phyloP scores from a whole-genome alignment of 495 filamentous ascomycete genomes.

The Penicillium tannophilum region DNA sequence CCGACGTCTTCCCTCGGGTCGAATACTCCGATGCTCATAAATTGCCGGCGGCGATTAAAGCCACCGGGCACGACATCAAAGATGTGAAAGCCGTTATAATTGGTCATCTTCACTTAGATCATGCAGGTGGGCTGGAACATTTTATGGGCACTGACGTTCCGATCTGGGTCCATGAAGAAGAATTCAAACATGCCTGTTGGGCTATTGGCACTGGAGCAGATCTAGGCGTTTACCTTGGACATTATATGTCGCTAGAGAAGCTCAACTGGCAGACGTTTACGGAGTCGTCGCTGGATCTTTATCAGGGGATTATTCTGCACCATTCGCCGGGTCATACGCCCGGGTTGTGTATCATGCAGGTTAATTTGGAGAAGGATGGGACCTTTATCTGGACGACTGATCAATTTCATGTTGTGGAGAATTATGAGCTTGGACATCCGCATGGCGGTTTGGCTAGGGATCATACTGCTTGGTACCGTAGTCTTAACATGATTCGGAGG shows the following conservation, averaged over 20 bases:
- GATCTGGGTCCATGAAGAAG: conserved; percentile 56
- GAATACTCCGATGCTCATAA: conserved; percentile 42
- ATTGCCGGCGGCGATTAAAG: conserved; percentile 47
- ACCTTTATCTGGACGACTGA: conserved; percentile 49
- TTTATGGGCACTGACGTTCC: conserved; percentile 51
- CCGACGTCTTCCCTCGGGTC: conserved; percentile 51
- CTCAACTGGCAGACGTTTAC: conserved; percentile 43
- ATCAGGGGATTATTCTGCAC: conserved; percentile 38
- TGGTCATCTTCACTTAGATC: conserved; percentile 56
- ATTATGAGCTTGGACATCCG: conserved; percentile 28
- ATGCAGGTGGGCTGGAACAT: conserved; percentile 55
- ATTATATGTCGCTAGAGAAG: conserved; percentile 36
- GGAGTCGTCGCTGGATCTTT: conserved; percentile 35
- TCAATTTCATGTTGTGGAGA: conserved; percentile 40
- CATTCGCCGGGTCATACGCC: conserved; percentile 46
- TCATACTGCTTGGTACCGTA: conserved; percentile 45
- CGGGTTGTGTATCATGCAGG: conserved; percentile 40
- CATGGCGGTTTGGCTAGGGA: conserved; percentile 49
- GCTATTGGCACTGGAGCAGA: conserved; percentile 46
- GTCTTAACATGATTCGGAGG: conserved; percentile 39
- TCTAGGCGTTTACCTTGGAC: conserved; percentile 44
- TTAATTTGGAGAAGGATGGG: conserved; percentile 41
- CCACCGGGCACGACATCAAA: conserved; percentile 50
- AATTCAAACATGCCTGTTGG: conserved; percentile 53
- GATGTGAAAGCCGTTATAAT: conserved; percentile 57